Conservation (phyloP, 1,284 basidiomycete genomes). For the Pisolithus thermaeus region DNA sequence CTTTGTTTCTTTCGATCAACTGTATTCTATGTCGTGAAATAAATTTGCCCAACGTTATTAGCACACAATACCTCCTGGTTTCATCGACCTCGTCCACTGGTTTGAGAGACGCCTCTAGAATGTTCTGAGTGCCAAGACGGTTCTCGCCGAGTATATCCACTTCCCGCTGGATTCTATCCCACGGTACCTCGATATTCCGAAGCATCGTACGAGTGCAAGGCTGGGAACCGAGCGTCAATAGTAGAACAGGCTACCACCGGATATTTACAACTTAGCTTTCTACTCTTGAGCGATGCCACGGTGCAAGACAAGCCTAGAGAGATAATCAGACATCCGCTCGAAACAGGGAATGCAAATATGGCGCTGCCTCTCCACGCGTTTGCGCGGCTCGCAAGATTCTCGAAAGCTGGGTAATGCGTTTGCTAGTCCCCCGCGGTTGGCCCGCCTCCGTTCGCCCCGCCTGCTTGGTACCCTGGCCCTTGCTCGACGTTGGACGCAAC, state of each 20-base stretch:
- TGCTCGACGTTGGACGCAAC: background rate
- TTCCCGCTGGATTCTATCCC: conserved; percentile 44
- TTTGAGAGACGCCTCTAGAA: conserved; percentile 44
- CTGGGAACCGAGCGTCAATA: conserved; percentile 43
- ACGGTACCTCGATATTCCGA: conserved; percentile 40
- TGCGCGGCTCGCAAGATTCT: conserved; percentile 39
- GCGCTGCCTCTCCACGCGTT: conserved; percentile 50
- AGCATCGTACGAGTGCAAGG: conserved; percentile 59
- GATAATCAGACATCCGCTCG: conserved; percentile 53
- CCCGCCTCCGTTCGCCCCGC: background rate
- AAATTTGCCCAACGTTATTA: too few relatives aligned
- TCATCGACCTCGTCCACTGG: conserved; percentile 35
- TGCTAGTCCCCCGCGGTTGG: background rate
- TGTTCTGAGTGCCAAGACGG: conserved; percentile 59
- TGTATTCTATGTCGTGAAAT: too few relatives aligned
- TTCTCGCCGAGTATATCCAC: conserved; percentile 51
- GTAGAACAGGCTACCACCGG: background rate
- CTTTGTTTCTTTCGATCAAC: too few relatives aligned
- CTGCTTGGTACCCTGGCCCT: background rate
- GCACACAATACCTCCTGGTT: conserved; percentile 7
- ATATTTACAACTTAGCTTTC: background rate
- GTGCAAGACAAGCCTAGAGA: conserved; percentile 38
- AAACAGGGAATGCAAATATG: conserved; percentile 46
- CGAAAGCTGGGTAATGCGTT: conserved; percentile 51
- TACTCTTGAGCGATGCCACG: background rate